Conservation (phyloP, 129 eudicot genomes). For the Daucus carota region DH1_v3.0 NC_030384.2:45910501-45911000, state of each 20-base stretch:
- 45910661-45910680: not conserved
- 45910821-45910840: not conserved
- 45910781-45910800: not conserved
- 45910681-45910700: not conserved
- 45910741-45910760: not conserved
- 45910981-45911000: not conserved
- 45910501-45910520: not conserved
- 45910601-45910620: not conserved
- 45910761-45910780: not conserved
- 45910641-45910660: not conserved
- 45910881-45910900: not conserved
- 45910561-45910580: not conserved
- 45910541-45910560: not conserved
- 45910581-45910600: not conserved
- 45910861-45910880: not conserved
- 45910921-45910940: not conserved
- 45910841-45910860: not conserved
- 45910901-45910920: not conserved
- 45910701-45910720: not conserved
- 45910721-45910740: not conserved
- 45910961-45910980: not conserved
- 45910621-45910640: not conserved
- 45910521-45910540: not conserved
- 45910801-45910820: not conserved
- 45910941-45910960: slow-evolving; percentile 3